Conservation (phyloP, 495 filamentous ascomycete genomes). For the Wilcoxina mikolae region DNA sequence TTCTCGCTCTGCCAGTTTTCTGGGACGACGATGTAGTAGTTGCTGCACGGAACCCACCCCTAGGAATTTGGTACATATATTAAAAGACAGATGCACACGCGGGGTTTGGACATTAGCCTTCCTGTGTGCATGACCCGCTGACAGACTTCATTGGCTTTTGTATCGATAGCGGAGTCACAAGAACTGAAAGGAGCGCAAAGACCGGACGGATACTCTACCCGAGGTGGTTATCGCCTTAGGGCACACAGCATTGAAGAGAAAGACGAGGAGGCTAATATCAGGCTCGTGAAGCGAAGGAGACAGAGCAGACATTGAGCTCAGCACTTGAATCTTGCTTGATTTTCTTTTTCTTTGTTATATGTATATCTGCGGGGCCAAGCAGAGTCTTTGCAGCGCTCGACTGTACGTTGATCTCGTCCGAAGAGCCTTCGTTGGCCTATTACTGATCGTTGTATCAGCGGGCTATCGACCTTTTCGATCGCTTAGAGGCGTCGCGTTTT, state of each 20-base stretch:
- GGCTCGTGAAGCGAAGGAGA: neutral
- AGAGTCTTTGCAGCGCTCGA: neutral
- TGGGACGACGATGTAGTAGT: neutral
- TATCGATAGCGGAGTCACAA: neutral
- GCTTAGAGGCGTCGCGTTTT: neutral
- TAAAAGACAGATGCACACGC: too few relatives aligned
- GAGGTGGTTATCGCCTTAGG: neutral
- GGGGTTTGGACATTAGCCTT: too few relatives aligned
- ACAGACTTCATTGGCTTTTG: neutral
- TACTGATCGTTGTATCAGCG: neutral
- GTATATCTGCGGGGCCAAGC: neutral
- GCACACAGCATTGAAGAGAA: neutral
- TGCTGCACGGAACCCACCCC: neutral
- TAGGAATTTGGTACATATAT: too few relatives aligned
- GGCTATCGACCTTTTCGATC: neutral
- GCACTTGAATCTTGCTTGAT: neutral
- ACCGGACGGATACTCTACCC: neutral
- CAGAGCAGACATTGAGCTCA: neutral
- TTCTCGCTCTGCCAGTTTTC: neutral
- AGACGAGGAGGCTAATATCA: neutral
- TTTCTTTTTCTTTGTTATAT: neutral
- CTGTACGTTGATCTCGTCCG: too few relatives aligned
- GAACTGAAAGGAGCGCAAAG: neutral
- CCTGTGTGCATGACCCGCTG: too few relatives aligned
- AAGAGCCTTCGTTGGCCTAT: neutral